Evolutionary conservation across 2,329 filamentous ascomycete genomes (phyloP).

Genomic region (Periconia sp.): DNA sequence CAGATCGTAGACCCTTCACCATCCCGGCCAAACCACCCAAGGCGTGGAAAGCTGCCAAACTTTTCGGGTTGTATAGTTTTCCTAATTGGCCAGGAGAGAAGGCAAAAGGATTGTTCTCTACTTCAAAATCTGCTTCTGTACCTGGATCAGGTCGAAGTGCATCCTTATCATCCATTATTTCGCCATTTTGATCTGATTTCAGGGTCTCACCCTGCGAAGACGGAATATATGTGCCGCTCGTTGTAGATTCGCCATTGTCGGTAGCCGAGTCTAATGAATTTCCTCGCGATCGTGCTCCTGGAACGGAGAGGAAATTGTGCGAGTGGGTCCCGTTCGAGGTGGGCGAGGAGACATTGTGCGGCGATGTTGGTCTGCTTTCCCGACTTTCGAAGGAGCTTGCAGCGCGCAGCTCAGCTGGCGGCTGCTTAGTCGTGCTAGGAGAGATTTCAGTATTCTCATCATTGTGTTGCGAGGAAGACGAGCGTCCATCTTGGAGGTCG

Average conservation of each 20-base stretch:
- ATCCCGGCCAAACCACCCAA: conserved; percentile 75
- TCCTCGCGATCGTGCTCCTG: conserved; percentile 66
- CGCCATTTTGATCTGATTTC: conserved; percentile 46
- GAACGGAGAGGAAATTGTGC: conserved; percentile 67
- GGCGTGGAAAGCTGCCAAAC: conserved; percentile 73
- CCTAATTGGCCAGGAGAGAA: conserved; percentile 82
- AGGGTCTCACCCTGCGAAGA: conserved; percentile 50
- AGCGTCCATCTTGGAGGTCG: conserved; percentile 36
- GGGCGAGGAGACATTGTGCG: conserved; percentile 72
- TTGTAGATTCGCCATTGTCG: conserved; percentile 60
- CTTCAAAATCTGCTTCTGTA: conserved; percentile 75
- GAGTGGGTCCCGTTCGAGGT: conserved; percentile 61
- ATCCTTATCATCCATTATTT: conserved; percentile 68
- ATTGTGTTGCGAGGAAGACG: conserved; percentile 25
- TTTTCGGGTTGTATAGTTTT: conserved; percentile 83
- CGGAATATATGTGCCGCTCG: conserved; percentile 65
- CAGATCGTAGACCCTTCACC: conserved; percentile 73
- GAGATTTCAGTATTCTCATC: conserved; percentile 28
- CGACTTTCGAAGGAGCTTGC: conserved; percentile 69
- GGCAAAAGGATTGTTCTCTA: conserved; percentile 79
- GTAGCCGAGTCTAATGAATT: conserved; percentile 70
- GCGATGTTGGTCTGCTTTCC: conserved; percentile 69
- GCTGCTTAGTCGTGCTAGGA: conserved; percentile 23
- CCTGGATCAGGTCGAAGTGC: conserved; percentile 78
- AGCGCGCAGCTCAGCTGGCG: conserved; percentile 57